Conservation (phyloP, 2,329 filamentous ascomycete species). For the Pyricularia sp. region DNA sequence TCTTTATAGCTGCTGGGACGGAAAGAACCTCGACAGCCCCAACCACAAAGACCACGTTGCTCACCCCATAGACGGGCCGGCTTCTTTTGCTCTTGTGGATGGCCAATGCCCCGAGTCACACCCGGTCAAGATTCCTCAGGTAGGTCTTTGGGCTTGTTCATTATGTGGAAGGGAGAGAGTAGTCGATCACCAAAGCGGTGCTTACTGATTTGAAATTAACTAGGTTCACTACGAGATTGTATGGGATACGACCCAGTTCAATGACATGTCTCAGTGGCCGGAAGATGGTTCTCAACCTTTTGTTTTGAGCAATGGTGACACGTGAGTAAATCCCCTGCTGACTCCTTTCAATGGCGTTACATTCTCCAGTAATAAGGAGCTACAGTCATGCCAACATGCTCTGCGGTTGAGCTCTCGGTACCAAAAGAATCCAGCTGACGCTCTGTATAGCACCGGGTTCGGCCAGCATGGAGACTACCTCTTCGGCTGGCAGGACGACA, state of each 20-base stretch:
- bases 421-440: background rate
- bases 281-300: slow-evolving; percentile 23
- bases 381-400: no score
- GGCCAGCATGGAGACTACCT: slow-evolving; percentile 26
- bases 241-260: slow-evolving; percentile 25
- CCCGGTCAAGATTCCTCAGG: slow-evolving; percentile 10
- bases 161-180: no score
- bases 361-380: no score
- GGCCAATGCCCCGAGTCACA: slow-evolving; percentile 17
- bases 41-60: slow-evolving; percentile 33
- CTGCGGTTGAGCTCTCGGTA: no score
- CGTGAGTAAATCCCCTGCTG: background rate
- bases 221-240: slow-evolving; percentile 19
- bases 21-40: slow-evolving; percentile 30
- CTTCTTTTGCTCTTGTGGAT: slow-evolving; percentile 23
- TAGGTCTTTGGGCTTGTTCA: no score
- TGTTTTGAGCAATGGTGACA: slow-evolving; percentile 20
- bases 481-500: slow-evolving; percentile 31
- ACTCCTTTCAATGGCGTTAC: no score
- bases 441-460: slow-evolving; percentile 19
- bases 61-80: slow-evolving; percentile 27
- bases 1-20: slow-evolving; percentile 31
- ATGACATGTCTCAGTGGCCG: slow-evolving; percentile 21
- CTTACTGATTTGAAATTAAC: no score
- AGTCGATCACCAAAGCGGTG: no score